Evolutionary conservation across 2,329 filamentous ascomycete genomes (phyloP).

Genomic region (Xylariales sp.): DNA sequence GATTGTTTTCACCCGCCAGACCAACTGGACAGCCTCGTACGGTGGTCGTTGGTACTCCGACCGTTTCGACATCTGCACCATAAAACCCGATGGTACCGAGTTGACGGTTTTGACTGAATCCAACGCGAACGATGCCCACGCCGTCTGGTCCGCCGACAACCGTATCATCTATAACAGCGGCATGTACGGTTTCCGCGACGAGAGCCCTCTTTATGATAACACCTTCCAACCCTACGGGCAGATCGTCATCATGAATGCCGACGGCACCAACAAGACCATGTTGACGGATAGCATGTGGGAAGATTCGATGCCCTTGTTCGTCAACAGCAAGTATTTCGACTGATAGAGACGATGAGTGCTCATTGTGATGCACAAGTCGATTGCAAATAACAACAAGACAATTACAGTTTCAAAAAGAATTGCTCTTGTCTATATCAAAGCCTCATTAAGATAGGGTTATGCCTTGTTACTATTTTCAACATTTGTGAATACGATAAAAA

Average conservation of each 20-base stretch:
- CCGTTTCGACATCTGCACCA: slow-evolving; percentile 36
- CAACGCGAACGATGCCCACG: slow-evolving; percentile 37
- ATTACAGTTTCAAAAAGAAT: too few relatives aligned
- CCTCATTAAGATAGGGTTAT: too few relatives aligned
- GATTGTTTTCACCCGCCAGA: slow-evolving; percentile 33
- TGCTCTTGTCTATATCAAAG: too few relatives aligned
- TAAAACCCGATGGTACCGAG: slow-evolving; percentile 33
- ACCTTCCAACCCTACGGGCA: too few relatives aligned
- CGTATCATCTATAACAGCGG: slow-evolving; percentile 35
- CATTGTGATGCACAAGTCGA: too few relatives aligned
- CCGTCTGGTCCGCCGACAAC: slow-evolving; percentile 36
- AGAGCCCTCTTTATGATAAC: slow-evolving; percentile 32
- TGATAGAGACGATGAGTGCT: too few relatives aligned
- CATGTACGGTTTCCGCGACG: slow-evolving; percentile 38
- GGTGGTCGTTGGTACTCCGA: slow-evolving; percentile 17
- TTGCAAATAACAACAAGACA: too few relatives aligned
- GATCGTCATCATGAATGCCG: slow-evolving; percentile 37
- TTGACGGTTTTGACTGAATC: slow-evolving; percentile 26
- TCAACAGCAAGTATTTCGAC: too few relatives aligned
- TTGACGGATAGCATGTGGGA: slow-evolving; percentile 27
- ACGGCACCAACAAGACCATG: slow-evolving; percentile 28
- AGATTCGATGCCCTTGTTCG: slow-evolving; percentile 23
- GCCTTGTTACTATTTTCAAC: too few relatives aligned
- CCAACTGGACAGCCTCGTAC: slow-evolving; percentile 10
- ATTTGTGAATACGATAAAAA: too few relatives aligned